phyloP scores from a whole-genome alignment of 2,329 filamentous ascomycete species.

The Cyanodermella asteris region DNA sequence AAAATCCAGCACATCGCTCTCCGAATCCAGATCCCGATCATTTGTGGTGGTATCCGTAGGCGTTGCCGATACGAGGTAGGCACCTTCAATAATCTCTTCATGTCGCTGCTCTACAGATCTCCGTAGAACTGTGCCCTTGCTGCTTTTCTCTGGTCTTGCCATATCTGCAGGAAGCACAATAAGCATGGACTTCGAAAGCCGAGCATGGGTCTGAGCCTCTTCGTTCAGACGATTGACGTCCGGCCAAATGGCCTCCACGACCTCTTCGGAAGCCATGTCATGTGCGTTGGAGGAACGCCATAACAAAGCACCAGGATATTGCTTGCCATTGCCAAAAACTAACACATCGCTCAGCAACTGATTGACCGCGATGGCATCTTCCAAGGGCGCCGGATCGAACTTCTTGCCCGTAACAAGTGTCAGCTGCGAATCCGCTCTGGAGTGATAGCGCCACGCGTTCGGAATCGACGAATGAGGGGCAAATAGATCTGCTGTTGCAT shows the following conservation, averaged over 20 bases:
- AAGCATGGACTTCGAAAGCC: constrained; percentile 29
- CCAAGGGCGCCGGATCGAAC: constrained; percentile 41
- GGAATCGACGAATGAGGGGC: constrained; percentile 27
- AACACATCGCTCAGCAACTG: constrained; percentile 30
- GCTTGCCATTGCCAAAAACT: constrained; percentile 36
- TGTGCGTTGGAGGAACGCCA: constrained; percentile 20
- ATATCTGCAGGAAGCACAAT: constrained; percentile 18
- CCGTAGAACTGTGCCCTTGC: constrained; percentile 38
- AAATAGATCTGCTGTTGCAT: constrained; percentile 42
- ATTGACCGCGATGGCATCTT: constrained; percentile 29
- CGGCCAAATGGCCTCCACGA: constrained; percentile 22
- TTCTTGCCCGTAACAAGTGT: constrained; percentile 46
- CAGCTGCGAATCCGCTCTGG: constrained; percentile 38
- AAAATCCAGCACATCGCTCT: no score
- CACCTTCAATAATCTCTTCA: constrained; percentile 21
- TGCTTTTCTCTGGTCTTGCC: constrained; percentile 33
- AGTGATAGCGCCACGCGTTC: constrained; percentile 40
- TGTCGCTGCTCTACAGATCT: constrained; percentile 29
- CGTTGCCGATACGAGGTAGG: no score
- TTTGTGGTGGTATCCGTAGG: no score
- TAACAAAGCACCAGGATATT: constrained; percentile 34
- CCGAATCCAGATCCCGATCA: no score
- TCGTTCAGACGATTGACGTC: constrained; percentile 26
- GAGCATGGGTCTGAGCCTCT: constrained; percentile 27
- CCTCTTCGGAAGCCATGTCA: constrained; percentile 13